These are phyloP conservation scores for Aspergillus aculeatus DNA, from an alignment of 2,329 filamentous ascomycete species.

Conservation along the genomic window DNA sequence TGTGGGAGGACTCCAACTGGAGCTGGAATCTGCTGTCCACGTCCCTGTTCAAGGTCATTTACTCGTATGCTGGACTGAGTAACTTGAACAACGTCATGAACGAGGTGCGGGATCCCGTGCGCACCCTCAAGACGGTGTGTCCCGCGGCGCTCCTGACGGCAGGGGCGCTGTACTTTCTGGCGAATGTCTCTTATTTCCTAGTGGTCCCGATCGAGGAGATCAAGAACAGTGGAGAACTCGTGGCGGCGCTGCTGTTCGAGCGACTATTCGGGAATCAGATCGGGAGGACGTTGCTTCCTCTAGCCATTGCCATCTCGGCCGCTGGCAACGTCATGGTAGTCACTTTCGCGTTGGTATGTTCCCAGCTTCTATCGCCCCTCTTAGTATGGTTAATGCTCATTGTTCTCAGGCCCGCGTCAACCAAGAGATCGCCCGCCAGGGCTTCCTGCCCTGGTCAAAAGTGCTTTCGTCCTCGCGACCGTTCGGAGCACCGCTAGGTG, in stretches of 20 bases:
- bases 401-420: slow-evolving; percentile 61
- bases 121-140: slow-evolving; percentile 63
- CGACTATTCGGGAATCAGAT: slow-evolving; percentile 59
- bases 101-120: slow-evolving; percentile 67
- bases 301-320: slow-evolving; percentile 66
- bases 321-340: slow-evolving; percentile 69
- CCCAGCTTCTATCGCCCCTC: not conserved
- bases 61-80: slow-evolving; percentile 65
- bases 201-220: slow-evolving; percentile 68
- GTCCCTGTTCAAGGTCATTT: slow-evolving; percentile 62
- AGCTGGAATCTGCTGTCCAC: slow-evolving; percentile 67
- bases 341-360: slow-evolving; percentile 62
- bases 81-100: slow-evolving; percentile 71
- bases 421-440: slow-evolving; percentile 70
- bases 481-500: slow-evolving; percentile 66
- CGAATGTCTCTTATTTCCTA: slow-evolving; percentile 63
- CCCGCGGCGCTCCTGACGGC: slow-evolving; percentile 61
- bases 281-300: slow-evolving; percentile 58
- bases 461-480: slow-evolving; percentile 64
- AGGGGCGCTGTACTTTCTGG: slow-evolving; percentile 64
- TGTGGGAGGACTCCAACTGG: slow-evolving; percentile 68
- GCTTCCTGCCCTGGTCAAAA: slow-evolving; percentile 64
- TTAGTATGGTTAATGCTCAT: slow-evolving; percentile 2
- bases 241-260: slow-evolving; percentile 68
- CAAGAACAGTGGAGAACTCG: slow-evolving; percentile 63